Evolutionary conservation across 176 grass and related monocot species (phyloP).

Genomic region (Dendrocalamus sinicus): DNA sequence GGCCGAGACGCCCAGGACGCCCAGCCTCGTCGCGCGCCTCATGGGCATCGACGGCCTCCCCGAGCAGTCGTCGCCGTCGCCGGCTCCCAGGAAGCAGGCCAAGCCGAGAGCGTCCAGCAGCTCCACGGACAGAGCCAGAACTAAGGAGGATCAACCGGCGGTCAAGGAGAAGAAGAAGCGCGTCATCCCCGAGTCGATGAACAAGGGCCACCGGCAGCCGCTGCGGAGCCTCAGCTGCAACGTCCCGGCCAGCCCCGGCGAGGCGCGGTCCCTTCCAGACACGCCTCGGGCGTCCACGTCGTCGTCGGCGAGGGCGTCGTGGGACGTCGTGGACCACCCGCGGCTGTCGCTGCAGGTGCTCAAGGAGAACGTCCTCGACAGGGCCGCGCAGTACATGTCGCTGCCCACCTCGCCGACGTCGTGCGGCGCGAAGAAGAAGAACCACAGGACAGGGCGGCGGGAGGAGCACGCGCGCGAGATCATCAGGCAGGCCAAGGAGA

Average conservation of each 20-base stretch:
- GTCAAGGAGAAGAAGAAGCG: conserved; percentile 59
- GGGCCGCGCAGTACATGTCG: conserved; percentile 56
- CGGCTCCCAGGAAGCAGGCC: neutral
- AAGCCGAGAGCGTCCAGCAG: neutral
- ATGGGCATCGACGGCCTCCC: conserved; percentile 87
- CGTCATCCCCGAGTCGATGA: conserved; percentile 52
- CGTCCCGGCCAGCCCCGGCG: conserved; percentile 19
- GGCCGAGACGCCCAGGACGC: conserved; percentile 81
- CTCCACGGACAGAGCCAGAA: neutral
- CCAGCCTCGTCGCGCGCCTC: conserved; percentile 75
- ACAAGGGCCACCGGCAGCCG: conserved; percentile 53
- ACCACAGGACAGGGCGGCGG: neutral
- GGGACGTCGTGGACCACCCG: conserved; percentile 50
- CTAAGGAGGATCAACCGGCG: neutral
- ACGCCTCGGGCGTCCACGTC: conserved; percentile 69
- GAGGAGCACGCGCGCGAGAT: conserved; percentile 68
- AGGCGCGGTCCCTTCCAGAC: conserved; percentile 61
- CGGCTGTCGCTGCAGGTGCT: conserved; percentile 69
- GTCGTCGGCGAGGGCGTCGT: conserved; percentile 34
- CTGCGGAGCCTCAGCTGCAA: conserved; percentile 76
- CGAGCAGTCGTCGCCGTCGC: conserved; percentile 45
- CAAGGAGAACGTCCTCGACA: conserved; percentile 51
- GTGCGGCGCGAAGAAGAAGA: conserved; percentile 39
- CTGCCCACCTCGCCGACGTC: conserved; percentile 64
- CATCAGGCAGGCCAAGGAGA: conserved; percentile 76